Evolutionary conservation across 2,329 filamentous ascomycete species (phyloP).

Genomic region (Endothia cerciana): DNA sequence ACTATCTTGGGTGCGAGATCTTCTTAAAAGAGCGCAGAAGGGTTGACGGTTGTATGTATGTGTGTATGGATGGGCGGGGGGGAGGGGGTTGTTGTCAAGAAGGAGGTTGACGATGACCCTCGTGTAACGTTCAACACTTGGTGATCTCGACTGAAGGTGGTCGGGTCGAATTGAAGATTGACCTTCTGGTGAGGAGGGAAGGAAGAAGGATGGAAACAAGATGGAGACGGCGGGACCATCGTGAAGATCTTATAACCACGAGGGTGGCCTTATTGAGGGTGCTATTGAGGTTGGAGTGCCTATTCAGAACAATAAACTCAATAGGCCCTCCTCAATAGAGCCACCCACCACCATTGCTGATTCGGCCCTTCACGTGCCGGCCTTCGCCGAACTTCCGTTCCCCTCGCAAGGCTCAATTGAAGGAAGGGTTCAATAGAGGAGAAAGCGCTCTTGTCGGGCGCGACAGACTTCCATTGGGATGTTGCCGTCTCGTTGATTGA

Average conservation of each 20-base stretch:
- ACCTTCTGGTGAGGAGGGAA: conserved; percentile 21
- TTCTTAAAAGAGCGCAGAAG: conserved; percentile 16
- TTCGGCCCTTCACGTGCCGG: not conserved
- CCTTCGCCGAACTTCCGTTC: not conserved
- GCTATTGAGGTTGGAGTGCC: not conserved
- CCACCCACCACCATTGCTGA: not conserved
- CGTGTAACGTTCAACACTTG: conserved; percentile 26
- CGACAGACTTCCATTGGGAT: not conserved
- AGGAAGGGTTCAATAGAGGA: not conserved
- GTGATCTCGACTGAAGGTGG: conserved; percentile 26
- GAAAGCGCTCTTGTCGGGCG: not conserved
- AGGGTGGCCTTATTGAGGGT: conserved; percentile 16
- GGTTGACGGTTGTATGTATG: conserved; percentile 3
- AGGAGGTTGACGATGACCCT: conserved; percentile 22
- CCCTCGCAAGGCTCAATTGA: conserved; percentile 4
- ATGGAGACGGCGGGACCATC: not conserved
- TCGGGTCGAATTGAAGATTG: conserved; percentile 17
- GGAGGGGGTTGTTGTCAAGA: not conserved
- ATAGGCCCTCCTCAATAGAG: conserved; percentile 12
- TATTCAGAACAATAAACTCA: conserved; percentile 27
- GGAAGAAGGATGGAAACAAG: conserved; percentile 4
- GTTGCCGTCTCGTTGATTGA: not conserved
- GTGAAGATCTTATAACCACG: conserved; percentile 18
- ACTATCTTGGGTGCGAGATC: not conserved
- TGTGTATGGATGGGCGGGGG: not conserved